Evolutionary conservation across 73 alveolate species (phyloP).

Genomic region (Tetrahymena malaccensis): DNA sequence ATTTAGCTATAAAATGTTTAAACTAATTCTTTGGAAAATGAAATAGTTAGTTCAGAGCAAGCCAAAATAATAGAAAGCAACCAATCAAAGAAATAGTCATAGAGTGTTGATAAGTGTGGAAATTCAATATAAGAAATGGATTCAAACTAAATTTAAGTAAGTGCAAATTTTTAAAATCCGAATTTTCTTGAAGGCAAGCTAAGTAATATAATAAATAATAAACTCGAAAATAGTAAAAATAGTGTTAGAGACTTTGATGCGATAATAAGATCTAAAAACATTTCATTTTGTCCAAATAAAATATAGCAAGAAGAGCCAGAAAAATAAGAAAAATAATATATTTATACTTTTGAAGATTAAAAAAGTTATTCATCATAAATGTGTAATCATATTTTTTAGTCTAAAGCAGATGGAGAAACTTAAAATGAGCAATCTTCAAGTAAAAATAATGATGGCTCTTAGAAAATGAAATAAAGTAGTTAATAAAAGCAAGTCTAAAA

Average conservation of each 20-base stretch:
- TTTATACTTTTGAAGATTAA: background rate
- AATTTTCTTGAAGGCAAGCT: background rate
- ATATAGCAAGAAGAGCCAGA: background rate
- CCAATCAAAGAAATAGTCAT: too few species aligned
- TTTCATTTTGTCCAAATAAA: background rate
- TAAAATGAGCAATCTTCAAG: too few species aligned
- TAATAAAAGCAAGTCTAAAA: too few species aligned
- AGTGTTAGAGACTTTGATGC: background rate
- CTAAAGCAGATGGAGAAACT: background rate
- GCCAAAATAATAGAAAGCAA: too few species aligned
- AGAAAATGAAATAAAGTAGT: too few species aligned
- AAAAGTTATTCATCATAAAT: background rate
- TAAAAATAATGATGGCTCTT: too few species aligned
- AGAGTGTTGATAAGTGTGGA: background rate
- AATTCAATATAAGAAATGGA: too few species aligned
- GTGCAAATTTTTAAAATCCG: background rate
- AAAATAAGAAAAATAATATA: background rate
- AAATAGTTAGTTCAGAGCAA: too few species aligned
- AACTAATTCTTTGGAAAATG: background rate
- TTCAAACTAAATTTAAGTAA: background rate
- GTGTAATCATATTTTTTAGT: background rate
- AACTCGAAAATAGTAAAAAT: background rate
- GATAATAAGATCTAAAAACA: background rate
- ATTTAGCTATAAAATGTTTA: too few species aligned
- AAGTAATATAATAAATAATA: background rate